phyloP scores from a whole-genome alignment of 2,329 filamentous ascomycete species.

The Sarocladium oryzae region DNA sequence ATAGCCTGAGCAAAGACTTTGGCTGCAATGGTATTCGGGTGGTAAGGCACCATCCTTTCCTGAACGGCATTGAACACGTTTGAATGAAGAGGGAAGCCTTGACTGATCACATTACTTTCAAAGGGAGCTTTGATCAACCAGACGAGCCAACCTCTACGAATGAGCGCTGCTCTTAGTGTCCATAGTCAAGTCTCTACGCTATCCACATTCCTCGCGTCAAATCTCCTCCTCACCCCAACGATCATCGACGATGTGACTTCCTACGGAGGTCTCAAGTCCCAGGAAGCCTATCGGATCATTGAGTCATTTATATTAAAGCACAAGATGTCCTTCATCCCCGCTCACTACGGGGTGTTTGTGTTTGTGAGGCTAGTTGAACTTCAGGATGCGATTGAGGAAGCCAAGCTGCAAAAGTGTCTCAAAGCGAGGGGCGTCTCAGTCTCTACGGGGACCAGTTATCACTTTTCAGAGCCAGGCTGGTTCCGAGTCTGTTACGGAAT shows the following conservation, averaged over 20 bases:
- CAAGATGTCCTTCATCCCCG: background rate
- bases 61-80: too few relatives aligned
- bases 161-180: background rate
- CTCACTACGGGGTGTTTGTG: background rate
- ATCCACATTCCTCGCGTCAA: background rate
- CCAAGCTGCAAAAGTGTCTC: background rate
- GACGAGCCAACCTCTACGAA: background rate
- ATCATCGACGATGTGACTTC: background rate
- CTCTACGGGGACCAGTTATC: background rate
- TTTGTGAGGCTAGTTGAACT: background rate
- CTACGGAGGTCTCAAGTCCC: background rate
- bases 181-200: background rate
- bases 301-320: background rate
- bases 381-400: background rate
- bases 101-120: too few relatives aligned
- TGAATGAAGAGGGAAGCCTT: too few relatives aligned
- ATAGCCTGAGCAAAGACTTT: slow-evolving; percentile 11
- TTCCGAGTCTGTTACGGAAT: background rate
- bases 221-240: background rate
- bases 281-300: background rate
- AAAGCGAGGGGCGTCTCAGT: background rate
- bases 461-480: background rate
- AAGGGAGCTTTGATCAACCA: background rate
- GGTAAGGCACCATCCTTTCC: too few relatives aligned
- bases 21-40: slow-evolving; percentile 10